These are phyloP conservation scores for Hyaloperonospora brassicae DNA, from an alignment of 352 stramenopile species.

Conservation along the genomic window DNA sequence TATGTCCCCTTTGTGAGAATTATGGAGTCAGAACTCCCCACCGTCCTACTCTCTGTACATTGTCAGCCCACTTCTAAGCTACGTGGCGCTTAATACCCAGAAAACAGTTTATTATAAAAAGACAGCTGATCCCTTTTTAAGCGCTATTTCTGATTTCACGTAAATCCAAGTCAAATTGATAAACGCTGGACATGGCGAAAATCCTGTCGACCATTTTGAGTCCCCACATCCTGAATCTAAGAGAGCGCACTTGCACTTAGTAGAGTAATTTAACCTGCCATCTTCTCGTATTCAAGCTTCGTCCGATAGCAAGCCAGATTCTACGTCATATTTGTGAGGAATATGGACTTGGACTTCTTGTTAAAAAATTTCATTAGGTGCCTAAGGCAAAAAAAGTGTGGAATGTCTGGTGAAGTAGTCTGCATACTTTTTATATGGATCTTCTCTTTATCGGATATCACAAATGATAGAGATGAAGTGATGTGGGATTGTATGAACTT, in stretches of 20 bases:
- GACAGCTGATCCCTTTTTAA: too few relatives aligned
- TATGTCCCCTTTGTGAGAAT: not conserved
- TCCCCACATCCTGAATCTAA: too few relatives aligned
- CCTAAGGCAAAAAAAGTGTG: not conserved
- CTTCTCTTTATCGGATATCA: too few relatives aligned
- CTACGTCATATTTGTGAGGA: not conserved
- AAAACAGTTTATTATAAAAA: too few relatives aligned
- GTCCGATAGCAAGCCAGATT: not conserved
- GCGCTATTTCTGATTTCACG: too few relatives aligned
- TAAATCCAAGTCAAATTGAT: too few relatives aligned
- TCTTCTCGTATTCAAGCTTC: not conserved
- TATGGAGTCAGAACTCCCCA: not conserved
- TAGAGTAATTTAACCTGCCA: too few relatives aligned
- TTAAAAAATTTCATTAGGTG: not conserved
- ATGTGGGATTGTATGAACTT: too few relatives aligned
- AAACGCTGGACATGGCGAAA: not conserved
- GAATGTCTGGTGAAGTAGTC: not conserved
- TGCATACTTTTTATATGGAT: not conserved
- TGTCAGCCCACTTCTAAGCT: not conserved
- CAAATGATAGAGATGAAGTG: too few relatives aligned
- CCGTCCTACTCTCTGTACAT: not conserved
- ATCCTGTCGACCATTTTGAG: not conserved
- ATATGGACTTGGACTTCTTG: not conserved
- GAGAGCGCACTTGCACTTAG: too few relatives aligned
- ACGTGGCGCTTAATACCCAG: not conserved